phyloP scores from a whole-genome alignment of 306 rosid genomes.

The Castanea sativa region DNA sequence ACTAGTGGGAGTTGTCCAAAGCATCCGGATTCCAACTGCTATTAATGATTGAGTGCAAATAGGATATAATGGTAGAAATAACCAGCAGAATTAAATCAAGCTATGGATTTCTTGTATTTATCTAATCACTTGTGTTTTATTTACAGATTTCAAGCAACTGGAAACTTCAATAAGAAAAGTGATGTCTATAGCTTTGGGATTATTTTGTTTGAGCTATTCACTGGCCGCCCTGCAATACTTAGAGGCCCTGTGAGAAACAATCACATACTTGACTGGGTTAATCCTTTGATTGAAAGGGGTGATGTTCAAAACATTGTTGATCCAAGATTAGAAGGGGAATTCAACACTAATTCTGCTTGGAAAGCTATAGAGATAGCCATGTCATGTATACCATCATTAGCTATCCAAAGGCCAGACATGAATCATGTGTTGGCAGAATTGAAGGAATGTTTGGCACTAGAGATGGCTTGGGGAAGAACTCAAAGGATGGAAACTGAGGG shows the following conservation, averaged over 20 bases:
- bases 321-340: conserved; percentile 19
- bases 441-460: conserved; percentile 25
- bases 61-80: background rate
- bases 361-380: conserved; percentile 17
- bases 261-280: background rate
- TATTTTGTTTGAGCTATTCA: background rate
- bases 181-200: conserved; percentile 1
- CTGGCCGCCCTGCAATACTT: conserved; percentile 7
- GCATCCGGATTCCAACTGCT: background rate
- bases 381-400: conserved; percentile 2
- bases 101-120: background rate
- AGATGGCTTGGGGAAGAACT: background rate
- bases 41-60: background rate
- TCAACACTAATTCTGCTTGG: conserved; percentile 20
- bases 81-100: background rate
- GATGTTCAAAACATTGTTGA: conserved; percentile 9
- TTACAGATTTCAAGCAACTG: background rate
- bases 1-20: no score
- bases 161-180: conserved; percentile 10
- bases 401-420: conserved; percentile 33
- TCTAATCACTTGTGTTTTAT: background rate
- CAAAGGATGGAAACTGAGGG: background rate
- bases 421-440: conserved; percentile 18
- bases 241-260: background rate
- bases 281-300: conserved; percentile 8